Percentiles rank a stretch among this genome's conserved stretches.
Conservation (phyloP, 2,329 filamentous ascomycete species). For the Ceratocystis harringtonii region DNA sequence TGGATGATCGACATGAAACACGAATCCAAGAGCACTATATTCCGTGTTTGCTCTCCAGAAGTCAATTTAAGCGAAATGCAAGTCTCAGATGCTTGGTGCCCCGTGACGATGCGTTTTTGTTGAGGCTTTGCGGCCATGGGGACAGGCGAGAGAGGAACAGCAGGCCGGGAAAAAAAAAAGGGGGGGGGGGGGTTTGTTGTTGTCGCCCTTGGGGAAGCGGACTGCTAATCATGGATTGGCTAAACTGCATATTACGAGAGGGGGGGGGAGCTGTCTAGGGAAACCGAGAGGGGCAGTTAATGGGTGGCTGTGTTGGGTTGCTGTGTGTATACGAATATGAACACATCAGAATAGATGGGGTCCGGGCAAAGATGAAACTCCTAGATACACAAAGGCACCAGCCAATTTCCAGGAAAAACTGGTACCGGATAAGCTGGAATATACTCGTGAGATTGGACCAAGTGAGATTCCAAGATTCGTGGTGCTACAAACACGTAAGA, state of each 20-base stretch:
- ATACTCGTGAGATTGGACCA: background rate
- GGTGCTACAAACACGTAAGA: background rate
- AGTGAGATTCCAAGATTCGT: background rate
- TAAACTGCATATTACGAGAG: background rate
- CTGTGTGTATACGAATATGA: background rate
- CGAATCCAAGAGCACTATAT: background rate
- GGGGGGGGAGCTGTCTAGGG: background rate
- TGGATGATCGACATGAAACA: background rate
- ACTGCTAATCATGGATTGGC: background rate
- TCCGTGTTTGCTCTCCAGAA: background rate
- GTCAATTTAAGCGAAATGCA: conserved; percentile 1
- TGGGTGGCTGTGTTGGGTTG: background rate
- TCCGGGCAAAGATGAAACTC: background rate
- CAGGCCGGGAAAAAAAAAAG: background rate
- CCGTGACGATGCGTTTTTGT: background rate
- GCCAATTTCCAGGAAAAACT: background rate
- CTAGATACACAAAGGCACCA: background rate
- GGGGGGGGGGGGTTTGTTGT: background rate
- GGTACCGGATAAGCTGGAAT: background rate
- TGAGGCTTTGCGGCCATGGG: background rate
- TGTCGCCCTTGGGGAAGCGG: background rate
- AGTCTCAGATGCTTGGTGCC: background rate
- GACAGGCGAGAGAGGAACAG: background rate
- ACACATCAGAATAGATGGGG: background rate
- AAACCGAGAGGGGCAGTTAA: background rate